These are phyloP conservation scores for Priceomyces melissophilus DNA, from an alignment of 805 yeast species.

Conservation along the genomic window DNA sequence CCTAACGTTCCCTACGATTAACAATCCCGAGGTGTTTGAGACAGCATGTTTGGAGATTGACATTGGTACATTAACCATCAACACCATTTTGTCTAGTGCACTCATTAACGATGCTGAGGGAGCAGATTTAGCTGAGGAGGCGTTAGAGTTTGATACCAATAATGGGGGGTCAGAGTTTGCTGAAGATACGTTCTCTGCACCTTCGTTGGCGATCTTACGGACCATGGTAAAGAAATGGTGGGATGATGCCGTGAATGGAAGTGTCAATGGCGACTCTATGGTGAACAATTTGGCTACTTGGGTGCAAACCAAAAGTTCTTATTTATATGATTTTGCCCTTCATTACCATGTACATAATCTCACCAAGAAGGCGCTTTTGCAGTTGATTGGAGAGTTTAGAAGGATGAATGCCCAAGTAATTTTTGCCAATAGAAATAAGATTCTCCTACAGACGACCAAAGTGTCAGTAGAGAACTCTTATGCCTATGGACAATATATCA, in stretches of 20 bases:
- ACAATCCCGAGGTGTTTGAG: conserved; percentile 74
- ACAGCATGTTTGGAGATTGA: conserved; percentile 76
- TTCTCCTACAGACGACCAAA: conserved; percentile 72
- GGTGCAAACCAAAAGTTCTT: conserved; percentile 77
- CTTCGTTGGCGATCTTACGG: conserved; percentile 69
- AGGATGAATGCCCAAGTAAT: conserved; percentile 76
- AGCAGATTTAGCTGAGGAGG: conserved; percentile 60
- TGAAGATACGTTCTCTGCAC: conserved; percentile 77
- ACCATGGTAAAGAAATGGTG: conserved; percentile 85
- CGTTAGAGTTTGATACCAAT: conserved; percentile 28
- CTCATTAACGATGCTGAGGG: conserved; percentile 87
- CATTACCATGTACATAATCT: conserved; percentile 86
- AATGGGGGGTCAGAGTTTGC: conserved; percentile 55
- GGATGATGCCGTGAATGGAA: conserved; percentile 76
- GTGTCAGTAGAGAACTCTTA: conserved; percentile 79
- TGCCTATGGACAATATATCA: conserved; percentile 83
- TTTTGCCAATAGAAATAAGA: conserved; percentile 73
- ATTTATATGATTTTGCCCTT: conserved; percentile 70
- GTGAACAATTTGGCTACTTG: conserved; percentile 79
- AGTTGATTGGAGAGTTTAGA: conserved; percentile 73
- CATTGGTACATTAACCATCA: conserved; percentile 75
- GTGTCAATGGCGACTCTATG: conserved; percentile 75
- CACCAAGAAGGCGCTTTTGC: conserved; percentile 77
- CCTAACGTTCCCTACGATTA: conserved; percentile 65
- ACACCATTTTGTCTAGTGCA: conserved; percentile 82